Percentiles rank a stretch among this genome's conserved stretches.
Evolutionary conservation across 345 rosid genomes (phyloP).

Genomic region (Syzygium grande): DNA sequence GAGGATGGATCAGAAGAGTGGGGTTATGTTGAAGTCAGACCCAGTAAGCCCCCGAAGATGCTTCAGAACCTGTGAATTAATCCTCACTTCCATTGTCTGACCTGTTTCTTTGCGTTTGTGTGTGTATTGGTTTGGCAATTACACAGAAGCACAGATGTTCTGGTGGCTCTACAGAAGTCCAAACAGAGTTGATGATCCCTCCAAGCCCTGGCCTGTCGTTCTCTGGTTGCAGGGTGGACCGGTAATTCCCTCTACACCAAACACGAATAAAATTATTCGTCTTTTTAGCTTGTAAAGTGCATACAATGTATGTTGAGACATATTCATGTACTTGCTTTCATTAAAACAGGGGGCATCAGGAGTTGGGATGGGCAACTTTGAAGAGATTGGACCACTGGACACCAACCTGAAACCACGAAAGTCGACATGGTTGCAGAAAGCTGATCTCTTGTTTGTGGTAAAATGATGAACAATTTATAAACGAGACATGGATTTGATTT

Average conservation of each 20-base stretch:
- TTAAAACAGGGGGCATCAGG: slow-evolving; percentile 31
- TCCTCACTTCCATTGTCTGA: background rate
- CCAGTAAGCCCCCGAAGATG: slow-evolving; percentile 32
- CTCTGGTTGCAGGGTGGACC: slow-evolving; percentile 99
- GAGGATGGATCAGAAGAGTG: slow-evolving; percentile 64
- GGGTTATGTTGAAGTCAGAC: slow-evolving; percentile 93
- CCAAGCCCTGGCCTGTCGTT: slow-evolving; percentile 90
- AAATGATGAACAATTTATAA: background rate
- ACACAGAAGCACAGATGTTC: slow-evolving; percentile 84
- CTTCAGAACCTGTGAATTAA: background rate
- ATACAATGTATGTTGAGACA: background rate
- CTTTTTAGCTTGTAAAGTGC: background rate
- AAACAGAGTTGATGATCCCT: slow-evolving; percentile 63
- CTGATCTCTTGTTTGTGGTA: slow-evolving; percentile 49
- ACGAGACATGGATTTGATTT: background rate
- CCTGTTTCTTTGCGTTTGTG: background rate
- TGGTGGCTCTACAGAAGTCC: slow-evolving; percentile 95
- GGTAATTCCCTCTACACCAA: slow-evolving; percentile 26
- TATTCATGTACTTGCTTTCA: background rate
- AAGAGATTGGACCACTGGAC: slow-evolving; percentile 43
- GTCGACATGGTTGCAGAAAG: slow-evolving; percentile 41
- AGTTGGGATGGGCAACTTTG: slow-evolving; percentile 35
- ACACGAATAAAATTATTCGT: background rate
- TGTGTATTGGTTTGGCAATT: background rate
- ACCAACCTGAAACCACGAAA: slow-evolving; percentile 24